Evolutionary conservation across 257 asterid species (phyloP), one percentile per base, ranked within the genome.

Genomic region (Datura wrightii): DNA sequence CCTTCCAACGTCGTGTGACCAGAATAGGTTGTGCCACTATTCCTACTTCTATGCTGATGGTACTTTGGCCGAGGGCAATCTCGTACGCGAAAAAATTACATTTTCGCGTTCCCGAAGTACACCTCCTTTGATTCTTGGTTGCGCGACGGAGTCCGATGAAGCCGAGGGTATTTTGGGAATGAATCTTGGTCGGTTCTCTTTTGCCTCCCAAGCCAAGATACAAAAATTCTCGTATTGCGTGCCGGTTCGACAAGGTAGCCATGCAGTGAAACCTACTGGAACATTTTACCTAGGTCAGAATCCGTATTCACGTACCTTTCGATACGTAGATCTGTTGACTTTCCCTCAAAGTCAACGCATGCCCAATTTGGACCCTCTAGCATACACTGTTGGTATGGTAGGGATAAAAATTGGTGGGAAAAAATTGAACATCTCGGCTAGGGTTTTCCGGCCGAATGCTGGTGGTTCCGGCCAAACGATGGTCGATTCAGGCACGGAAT

Each of bases 381-480:
- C 99, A 62, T 95, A 88, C 84, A 94, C 98, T 1, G 88, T 95
- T 1, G 93, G 92, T 2, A n/a, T 95, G 70, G 65, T 46, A 0
- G 99, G 94, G 6, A 92, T 95, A 60, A 86, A 80, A 85, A 86
- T 95, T 15, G 95, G 94, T 10, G 89, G 91, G 82, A 93, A 70
- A 60, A 92, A 71, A 19, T 54, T 95, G 55, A 83, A 88, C 84
- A 91, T 95, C 3, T 9, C 96, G 5, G 84, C 7, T 0, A 34
- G 93, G 3, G 97, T 81, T 7, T 95, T 95, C 88, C 89, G 90
- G 5, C 97, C 98, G 0, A 94, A 94, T 83, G 91, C 93, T 0
- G 89, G 93, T 4, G 99, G 99, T 5, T 92, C 99, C 1, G 98
- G 99, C 1, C 99, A 95, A 84, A 94, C 99, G 16, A 92, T 95